Base-by-base conservation (phyloP, 306 rosid species). In the Vigna trinervia region DNA sequence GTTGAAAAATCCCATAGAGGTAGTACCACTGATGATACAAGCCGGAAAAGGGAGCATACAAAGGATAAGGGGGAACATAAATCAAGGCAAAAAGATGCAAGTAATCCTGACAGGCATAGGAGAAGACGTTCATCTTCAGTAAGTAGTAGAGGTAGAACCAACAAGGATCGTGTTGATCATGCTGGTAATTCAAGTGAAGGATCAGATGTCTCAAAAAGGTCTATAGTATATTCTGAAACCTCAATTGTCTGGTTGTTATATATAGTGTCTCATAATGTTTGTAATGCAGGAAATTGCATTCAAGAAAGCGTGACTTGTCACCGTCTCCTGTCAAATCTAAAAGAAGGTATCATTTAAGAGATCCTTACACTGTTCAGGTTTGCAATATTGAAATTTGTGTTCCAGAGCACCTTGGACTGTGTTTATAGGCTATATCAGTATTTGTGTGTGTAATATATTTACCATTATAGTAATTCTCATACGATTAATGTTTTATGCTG, bases 151-250 rank as follows among this genome's bases (percentile, higher is more conserved):
- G 92, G 91, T 46, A 91, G 92, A 81, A 85, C 80, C 81, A 82
- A 88, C 91, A 85, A 84, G 84, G 91, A 86, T 70, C 84, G 68
- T 80, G 47, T 47, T 74, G 86, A 69, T 74, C 86, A 73, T 65
- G 86, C 86, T 32, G 80, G 77, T 85, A 89, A 82, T 83, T 89
- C 96, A 79, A 95, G 96, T 58, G 97, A 90, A 69, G 86, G 85
- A 71, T 90, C 97, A 45, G 91, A 92, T 80, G 88, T 87, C 83
- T 84, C 96, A 64, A 90, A 81, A 88, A 92, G 99, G 99, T 95
- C 78, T 46, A 54, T 61, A 59, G 70, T 75, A 38, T 45, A 61
- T 71, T 66, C 72, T 69, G 36, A 45, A 70, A 74, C 43, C 52
- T 79, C 46, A 47, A 30, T 74, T 46, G 46, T 65, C 54, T 73